These are phyloP conservation scores for Diplogelasinospora grovesii DNA, from an alignment of 495 filamentous ascomycete genomes.

Conservation along the genomic window DNA sequence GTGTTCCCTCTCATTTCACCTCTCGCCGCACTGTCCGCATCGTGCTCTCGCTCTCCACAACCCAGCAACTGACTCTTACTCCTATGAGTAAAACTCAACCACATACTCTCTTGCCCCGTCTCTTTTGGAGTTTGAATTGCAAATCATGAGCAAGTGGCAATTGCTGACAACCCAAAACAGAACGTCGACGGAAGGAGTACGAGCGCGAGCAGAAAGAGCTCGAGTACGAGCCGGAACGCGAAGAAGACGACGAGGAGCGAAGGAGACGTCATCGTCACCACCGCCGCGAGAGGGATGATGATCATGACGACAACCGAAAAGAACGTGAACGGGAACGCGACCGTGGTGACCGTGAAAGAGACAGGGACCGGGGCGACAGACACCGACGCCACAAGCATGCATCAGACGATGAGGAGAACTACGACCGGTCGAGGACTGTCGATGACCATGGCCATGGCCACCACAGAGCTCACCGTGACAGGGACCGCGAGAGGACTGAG, in stretches of 20 bases:
- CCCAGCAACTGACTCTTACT: too few relatives aligned
- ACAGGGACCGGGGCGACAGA: slow-evolving; percentile 1
- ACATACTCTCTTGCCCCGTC: not conserved
- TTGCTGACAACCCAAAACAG: slow-evolving; percentile 21
- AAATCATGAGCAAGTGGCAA: slow-evolving; percentile 2
- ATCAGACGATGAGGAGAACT: slow-evolving; percentile 14
- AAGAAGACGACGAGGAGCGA: slow-evolving; percentile 22
- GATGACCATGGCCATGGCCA: slow-evolving; percentile 10
- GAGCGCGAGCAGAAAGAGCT: slow-evolving; percentile 21
- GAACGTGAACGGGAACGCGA: slow-evolving; percentile 18
- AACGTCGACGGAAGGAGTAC: slow-evolving; percentile 31
- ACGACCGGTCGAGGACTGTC: slow-evolving; percentile 5
- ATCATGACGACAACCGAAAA: slow-evolving; percentile 21
- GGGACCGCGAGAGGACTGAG: slow-evolving; percentile 3
- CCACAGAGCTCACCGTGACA: slow-evolving; percentile 9
- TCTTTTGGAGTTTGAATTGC: not conserved
- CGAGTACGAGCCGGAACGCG: slow-evolving; percentile 11
- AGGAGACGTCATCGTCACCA: slow-evolving; percentile 20
- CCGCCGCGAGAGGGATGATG: slow-evolving; percentile 26
- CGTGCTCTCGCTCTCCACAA: too few relatives aligned
- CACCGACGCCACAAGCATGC: slow-evolving; percentile 7
- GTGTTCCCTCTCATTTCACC: too few relatives aligned
- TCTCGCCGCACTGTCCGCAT: too few relatives aligned
- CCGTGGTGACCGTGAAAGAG: slow-evolving; percentile 11
- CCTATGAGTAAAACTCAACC: not conserved